Evolutionary conservation across 1,139 yeast species (phyloP).

Genomic region (Arxiozyma slooffiae): DNA sequence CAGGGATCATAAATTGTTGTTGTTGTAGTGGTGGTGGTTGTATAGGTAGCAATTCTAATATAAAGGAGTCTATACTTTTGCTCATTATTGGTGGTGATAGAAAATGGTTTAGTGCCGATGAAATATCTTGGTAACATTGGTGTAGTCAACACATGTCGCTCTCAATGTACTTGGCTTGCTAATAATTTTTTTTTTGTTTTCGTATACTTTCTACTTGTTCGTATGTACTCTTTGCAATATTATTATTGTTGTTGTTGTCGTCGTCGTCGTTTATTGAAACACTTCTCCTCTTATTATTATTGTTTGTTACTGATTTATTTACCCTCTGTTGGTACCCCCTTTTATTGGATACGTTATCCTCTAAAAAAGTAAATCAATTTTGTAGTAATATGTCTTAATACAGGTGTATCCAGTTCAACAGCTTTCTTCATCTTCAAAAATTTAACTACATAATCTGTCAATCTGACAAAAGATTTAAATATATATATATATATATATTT

Average conservation of each 20-base stretch:
- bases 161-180: constrained; percentile 25
- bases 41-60: constrained; percentile 13
- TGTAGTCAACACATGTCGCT: constrained; percentile 22
- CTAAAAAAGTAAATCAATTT: constrained; percentile 77
- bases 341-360: constrained; percentile 54
- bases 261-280: neutral
- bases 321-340: neutral
- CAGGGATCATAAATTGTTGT: constrained; percentile 16
- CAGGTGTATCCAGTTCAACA: constrained; percentile 86
- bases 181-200: constrained; percentile 23
- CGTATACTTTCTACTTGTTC: constrained; percentile 22
- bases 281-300: constrained; percentile 55
- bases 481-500: constrained; percentile 81
- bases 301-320: constrained; percentile 35
- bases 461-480: constrained; percentile 72
- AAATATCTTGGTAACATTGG: constrained; percentile 20
- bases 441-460: constrained; percentile 80
- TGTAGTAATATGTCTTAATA: constrained; percentile 94
- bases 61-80: constrained; percentile 9
- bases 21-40: constrained; percentile 5
- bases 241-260: constrained; percentile 13
- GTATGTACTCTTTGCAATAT: constrained; percentile 15
- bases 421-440: constrained; percentile 84
- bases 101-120: constrained; percentile 23
- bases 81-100: constrained; percentile 12